A percentile compares a stretch with the other conserved stretches of the same genome.
These are phyloP conservation scores for Puccinellia tenuiflora DNA, from an alignment of 176 grass and related monocot genomes.

Conservation along the genomic window DNA sequence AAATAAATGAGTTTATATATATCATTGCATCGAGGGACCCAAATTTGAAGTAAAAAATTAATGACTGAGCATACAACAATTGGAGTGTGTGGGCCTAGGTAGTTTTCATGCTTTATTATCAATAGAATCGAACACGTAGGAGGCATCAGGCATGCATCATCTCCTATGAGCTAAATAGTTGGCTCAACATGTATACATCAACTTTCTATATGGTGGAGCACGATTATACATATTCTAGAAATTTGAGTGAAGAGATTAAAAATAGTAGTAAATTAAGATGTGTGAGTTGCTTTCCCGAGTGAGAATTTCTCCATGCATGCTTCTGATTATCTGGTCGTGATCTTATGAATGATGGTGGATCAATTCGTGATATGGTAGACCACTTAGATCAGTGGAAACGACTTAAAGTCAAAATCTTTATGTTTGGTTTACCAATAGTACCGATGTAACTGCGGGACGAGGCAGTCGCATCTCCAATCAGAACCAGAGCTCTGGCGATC, in stretches of 20 bases:
- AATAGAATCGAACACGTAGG: neutral
- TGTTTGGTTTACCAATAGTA: too few species aligned
- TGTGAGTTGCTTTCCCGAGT: neutral
- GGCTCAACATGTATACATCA: neutral
- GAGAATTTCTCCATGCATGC: neutral
- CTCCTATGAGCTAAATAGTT: neutral
- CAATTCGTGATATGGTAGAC: neutral
- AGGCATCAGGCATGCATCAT: neutral
- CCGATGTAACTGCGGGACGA: too few species aligned
- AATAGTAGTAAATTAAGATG: neutral
- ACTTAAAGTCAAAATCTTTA: too few species aligned
- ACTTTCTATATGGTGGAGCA: neutral
- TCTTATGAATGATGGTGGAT: neutral
- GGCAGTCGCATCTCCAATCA: too few species aligned
- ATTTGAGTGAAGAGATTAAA: neutral
- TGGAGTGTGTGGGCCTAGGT: neutral
- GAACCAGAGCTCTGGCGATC: too few species aligned
- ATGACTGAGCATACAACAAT: neutral
- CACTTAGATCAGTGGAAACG: too few species aligned
- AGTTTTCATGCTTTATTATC: neutral
- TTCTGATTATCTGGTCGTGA: neutral
- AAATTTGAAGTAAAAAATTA: neutral
- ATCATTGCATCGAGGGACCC: neutral
- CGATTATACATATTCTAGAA: neutral
- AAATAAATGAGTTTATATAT: neutral